Base-by-base conservation (phyloP, 1,139 yeast species). In the Kodamaea ohmeri region DNA sequence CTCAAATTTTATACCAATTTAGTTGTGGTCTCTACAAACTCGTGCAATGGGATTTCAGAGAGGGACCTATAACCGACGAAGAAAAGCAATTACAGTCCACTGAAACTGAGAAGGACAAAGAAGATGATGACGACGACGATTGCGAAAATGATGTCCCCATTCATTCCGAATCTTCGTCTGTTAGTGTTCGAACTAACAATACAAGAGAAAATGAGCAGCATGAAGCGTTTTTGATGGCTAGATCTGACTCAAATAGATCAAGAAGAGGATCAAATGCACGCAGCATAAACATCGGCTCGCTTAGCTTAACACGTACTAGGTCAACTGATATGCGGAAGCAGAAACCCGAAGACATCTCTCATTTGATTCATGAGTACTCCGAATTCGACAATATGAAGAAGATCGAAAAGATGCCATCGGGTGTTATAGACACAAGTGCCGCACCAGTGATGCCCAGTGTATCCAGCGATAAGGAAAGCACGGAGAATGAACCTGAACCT, bases 11-110 rank as follows among this genome's bases (percentile, higher is more conserved):
- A 17, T 70, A 76, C 49, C 83, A 87, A 47, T 90, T 89, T 61
- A 83, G 85, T 48, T 58, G 83, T 31, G 96, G 96, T 2, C 76
- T 89, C 3, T 83, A 78, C 57, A 68, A 79, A 42, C 60, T 88
- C 40, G 71, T 88, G n/a, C 83, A 79, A 37, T 63, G 77, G 60
- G 96, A 89, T 56, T 84, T 87, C 52, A 62, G 71, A 35, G 71
- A 57, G 14, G 65, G 60, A 19, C 44, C 57, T 6, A 11, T 31
- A 4, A 3, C 25, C 13, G 37, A 34, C 12, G 37, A 34, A 27
- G 32, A 26, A 14, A 34, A 34, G 7, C 14, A 6, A n/a, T 41
- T 36, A 4, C 27, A 14, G 16, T 15, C 15, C 9, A 16, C 6
- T 9, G 43, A 37, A 1, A 32, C 32, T 11, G 37, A 28, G 17